Base-by-base conservation (phyloP, 2,329 filamentous ascomycete species). In the Colletotrichum orchidophilum region DNA sequence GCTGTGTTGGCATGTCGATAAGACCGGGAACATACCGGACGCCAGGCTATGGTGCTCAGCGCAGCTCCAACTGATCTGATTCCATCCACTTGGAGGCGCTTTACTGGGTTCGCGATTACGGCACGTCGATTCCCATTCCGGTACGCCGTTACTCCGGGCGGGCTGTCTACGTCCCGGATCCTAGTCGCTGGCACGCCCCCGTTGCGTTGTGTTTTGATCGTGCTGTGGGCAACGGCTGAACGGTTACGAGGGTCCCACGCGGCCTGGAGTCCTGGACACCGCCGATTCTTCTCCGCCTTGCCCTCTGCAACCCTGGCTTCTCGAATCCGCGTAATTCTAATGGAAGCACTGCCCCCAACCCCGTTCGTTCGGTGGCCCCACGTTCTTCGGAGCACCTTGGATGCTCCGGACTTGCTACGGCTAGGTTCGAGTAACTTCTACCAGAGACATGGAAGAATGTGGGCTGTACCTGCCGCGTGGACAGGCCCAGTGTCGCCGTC, bases 381-480 rank as follows among this genome's bases (percentile, higher is more conserved):
- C 42, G 39, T 35, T 29, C 9, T 24, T 52, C 67, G 67, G 63
- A 52, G 39, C 57, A 46, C 8, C 26, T 29, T 31, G 21, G 29
- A 52, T 31, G 57, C 31, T 57, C 63, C 57, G 68, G 68, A 71
- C 57, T 71, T 63, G 68, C 63, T 24, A 57, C 68, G 68, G 63
- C 57, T 39, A 71, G 46, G 50, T 52, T 57, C 57, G 63, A 53
- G 39, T 46, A 58, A 21, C 26, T 33, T 59, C 11, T 39, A 26
- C 24, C 27, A 67, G 52, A 57, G 50, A 53, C 50, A 39, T 67
- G 50, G 29, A 62, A 42, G 26, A 3, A 49, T 33, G 57, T 50
- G 57, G 49, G 31, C 39, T 67, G 31, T 29, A 49, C 55, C 63
- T 29, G 46, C 57, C 46, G 63, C 61, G 50, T 70, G 49, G 67